These are phyloP conservation scores for Neonectria magnoliae DNA, from an alignment of 2,329 filamentous ascomycete genomes.

Conservation along the genomic window DNA sequence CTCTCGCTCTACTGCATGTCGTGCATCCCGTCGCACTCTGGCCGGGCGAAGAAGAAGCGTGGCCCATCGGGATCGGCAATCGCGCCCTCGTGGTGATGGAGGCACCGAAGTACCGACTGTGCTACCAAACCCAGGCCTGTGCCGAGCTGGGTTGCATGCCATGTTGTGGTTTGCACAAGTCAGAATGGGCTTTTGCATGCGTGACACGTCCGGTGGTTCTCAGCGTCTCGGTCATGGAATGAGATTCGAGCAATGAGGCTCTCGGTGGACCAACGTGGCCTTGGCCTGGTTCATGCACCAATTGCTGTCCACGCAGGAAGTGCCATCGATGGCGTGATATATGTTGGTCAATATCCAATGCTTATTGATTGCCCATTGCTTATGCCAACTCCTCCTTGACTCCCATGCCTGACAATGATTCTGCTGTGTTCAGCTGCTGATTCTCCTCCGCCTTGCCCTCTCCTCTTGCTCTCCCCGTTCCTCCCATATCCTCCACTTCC, in stretches of 20 bases:
- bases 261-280: neutral
- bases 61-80: slow-evolving; percentile 10
- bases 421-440: neutral
- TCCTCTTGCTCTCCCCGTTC: neutral
- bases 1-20: slow-evolving; percentile 15
- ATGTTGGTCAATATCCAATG: neutral
- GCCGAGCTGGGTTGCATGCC: slow-evolving; percentile 9
- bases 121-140: slow-evolving; percentile 3
- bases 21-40: slow-evolving; percentile 22
- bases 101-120: neutral
- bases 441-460: neutral
- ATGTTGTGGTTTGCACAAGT: neutral
- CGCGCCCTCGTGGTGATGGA: neutral
- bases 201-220: neutral
- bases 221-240: neutral
- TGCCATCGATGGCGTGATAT: neutral
- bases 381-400: neutral
- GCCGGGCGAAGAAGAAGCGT: slow-evolving; percentile 7
- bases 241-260: neutral
- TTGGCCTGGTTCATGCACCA: neutral
- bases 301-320: neutral
- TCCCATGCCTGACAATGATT: neutral
- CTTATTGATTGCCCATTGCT: neutral
- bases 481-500: neutral
- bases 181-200: neutral